Percentiles rank a stretch among this genome's conserved stretches.
Conservation (phyloP, 805 yeast species). For the Kodamaea sagamina region DNA sequence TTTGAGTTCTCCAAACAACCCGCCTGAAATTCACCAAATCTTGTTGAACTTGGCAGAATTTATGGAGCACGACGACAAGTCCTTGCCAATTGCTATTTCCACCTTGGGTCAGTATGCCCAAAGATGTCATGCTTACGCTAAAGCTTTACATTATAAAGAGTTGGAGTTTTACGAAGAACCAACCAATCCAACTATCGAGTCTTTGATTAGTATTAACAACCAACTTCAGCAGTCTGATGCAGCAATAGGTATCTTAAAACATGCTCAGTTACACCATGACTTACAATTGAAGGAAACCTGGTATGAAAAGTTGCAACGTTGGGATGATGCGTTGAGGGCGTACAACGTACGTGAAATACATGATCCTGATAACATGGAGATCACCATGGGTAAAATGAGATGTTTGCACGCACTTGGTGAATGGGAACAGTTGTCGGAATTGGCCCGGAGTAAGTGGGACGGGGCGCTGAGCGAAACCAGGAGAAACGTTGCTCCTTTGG, state of each 20-base stretch:
- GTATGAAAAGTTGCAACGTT: slow-evolving; percentile 94
- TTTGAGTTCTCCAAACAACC: slow-evolving; percentile 83
- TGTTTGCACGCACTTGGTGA: slow-evolving; percentile 97
- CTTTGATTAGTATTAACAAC: slow-evolving; percentile 88
- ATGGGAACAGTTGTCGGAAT: slow-evolving; percentile 88
- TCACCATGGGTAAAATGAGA: slow-evolving; percentile 96
- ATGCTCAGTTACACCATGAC: slow-evolving; percentile 89
- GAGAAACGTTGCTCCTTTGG: slow-evolving; percentile 90
- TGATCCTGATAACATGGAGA: slow-evolving; percentile 75
- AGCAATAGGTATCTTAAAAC: slow-evolving; percentile 93
- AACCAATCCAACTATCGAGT: slow-evolving; percentile 85
- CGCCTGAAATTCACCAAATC: slow-evolving; percentile 94
- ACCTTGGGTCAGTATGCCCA: slow-evolving; percentile 92
- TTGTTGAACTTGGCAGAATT: slow-evolving; percentile 88
- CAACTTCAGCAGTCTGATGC: slow-evolving; percentile 97
- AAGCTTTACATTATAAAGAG: slow-evolving; percentile 94
- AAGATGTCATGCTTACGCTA: slow-evolving; percentile 95
- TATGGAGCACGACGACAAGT: slow-evolving; percentile 96
- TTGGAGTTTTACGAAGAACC: slow-evolving; percentile 93
- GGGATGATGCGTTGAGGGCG: slow-evolving; percentile 97
- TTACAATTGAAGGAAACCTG: slow-evolving; percentile 93
- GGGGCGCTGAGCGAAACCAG: slow-evolving; percentile 69
- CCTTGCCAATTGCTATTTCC: slow-evolving; percentile 87
- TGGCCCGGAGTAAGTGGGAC: slow-evolving; percentile 87
- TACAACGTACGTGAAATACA: slow-evolving; percentile 73